Evolutionary conservation across 768 basidiomycete species (phyloP).

Genomic region (Paxillus involutus): DNA sequence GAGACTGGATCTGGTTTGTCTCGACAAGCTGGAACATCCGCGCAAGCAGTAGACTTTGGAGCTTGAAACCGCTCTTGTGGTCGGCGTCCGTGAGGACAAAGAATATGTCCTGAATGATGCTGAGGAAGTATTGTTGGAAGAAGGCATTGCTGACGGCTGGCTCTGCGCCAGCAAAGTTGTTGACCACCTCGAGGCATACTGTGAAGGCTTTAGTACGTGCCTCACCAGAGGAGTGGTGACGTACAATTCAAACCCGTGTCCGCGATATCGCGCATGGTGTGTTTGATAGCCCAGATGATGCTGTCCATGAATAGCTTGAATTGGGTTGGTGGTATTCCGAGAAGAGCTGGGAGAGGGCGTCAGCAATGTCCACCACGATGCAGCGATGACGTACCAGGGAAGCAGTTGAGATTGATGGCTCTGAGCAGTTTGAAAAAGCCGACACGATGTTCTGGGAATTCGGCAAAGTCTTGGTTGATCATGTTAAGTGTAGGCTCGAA

Average conservation of each 20-base stretch:
- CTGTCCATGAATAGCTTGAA: constrained; percentile 99
- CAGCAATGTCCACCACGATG: not conserved
- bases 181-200: constrained; percentile 93
- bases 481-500: constrained; percentile 96
- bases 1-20: constrained; percentile 72
- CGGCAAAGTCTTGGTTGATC: constrained; percentile 99
- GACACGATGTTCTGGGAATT: constrained; percentile 95
- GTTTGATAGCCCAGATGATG: constrained; percentile 99
- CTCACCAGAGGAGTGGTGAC: constrained; percentile 2
- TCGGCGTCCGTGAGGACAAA: constrained; percentile 97
- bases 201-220: constrained; percentile 6
- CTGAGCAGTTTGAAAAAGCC: constrained; percentile 97
- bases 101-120: constrained; percentile 93
- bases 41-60: constrained; percentile 89
- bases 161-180: constrained; percentile 89
- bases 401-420: constrained; percentile 90
- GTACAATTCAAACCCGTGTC: constrained; percentile 83
- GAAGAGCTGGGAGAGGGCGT: constrained; percentile 48
- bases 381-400: constrained; percentile 72
- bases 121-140: constrained; percentile 95
- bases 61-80: constrained; percentile 98
- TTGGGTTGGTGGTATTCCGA: constrained; percentile 84
- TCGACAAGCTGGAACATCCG: constrained; percentile 93
- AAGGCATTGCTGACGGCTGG: constrained; percentile 82
- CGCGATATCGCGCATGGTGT: constrained; percentile 97